Evolutionary conservation across 208 protist species (phyloP).

Genomic region (Crithidia brevicula): DNA sequence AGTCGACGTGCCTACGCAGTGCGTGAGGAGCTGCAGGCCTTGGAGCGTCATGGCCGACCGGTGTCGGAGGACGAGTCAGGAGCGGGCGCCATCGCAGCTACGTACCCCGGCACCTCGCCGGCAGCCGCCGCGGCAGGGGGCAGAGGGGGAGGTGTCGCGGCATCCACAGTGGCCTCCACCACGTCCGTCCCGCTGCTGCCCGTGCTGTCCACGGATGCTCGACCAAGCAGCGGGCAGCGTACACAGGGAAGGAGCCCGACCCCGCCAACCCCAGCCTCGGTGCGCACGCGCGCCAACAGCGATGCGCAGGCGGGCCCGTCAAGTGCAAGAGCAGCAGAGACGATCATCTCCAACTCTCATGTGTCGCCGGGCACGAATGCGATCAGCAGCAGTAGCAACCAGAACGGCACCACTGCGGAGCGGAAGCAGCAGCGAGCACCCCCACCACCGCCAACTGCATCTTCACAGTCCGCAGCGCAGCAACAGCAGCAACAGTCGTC

Average conservation of each 20-base stretch:
- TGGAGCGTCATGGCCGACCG: constrained; percentile 48
- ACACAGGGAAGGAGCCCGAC: too few species aligned
- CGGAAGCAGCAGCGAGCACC: too few species aligned
- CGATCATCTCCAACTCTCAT: too few species aligned
- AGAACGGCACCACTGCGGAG: too few species aligned
- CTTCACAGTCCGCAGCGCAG: background rate
- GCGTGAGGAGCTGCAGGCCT: constrained; percentile 71
- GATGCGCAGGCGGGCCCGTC: background rate
- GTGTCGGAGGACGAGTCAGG: background rate
- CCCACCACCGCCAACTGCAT: too few species aligned
- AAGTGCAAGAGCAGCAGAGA: background rate
- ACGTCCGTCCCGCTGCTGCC: background rate
- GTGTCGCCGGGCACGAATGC: too few species aligned
- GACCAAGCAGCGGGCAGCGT: background rate
- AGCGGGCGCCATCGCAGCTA: too few species aligned
- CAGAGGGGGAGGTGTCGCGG: too few species aligned
- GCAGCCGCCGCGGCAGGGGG: background rate
- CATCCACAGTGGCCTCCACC: background rate
- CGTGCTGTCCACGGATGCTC: background rate
- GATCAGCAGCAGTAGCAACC: too few species aligned
- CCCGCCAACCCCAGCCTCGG: too few species aligned
- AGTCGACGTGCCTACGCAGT: constrained; percentile 62
- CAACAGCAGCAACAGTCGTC: background rate
- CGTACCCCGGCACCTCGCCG: constrained; percentile 7
- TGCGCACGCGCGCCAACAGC: background rate